phyloP scores from a whole-genome alignment of 805 yeast species.

The Zygosaccharomyces bisporus region DNA sequence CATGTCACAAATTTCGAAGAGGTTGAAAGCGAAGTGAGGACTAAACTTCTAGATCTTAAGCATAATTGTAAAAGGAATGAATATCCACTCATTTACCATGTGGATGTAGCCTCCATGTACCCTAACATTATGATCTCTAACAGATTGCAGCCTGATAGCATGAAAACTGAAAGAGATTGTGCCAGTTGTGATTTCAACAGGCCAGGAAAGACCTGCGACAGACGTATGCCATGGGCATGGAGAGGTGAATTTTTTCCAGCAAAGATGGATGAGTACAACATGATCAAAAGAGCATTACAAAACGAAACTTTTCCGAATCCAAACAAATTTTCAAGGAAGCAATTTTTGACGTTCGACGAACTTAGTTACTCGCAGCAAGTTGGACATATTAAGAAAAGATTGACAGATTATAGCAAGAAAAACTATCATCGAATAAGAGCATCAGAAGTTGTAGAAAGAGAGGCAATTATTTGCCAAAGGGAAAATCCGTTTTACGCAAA shows the following conservation, averaged over 20 bases:
- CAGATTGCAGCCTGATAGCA: constrained; percentile 95
- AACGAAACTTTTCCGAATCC: constrained; percentile 71
- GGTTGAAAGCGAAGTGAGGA: constrained; percentile 55
- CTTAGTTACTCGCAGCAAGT: constrained; percentile 77
- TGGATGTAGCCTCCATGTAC: constrained; percentile 99
- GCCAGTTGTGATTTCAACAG: constrained; percentile 96
- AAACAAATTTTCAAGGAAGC: constrained; percentile 51
- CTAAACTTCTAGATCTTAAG: constrained; percentile 54
- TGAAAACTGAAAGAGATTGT: constrained; percentile 91
- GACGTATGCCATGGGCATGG: constrained; percentile 95
- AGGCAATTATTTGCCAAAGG: constrained; percentile 92
- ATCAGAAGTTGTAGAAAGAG: constrained; percentile 81
- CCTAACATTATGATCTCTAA: constrained; percentile 98
- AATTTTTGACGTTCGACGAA: constrained; percentile 67
- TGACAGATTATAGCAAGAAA: constrained; percentile 80
- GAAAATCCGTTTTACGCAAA: constrained; percentile 96
- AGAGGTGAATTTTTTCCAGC: constrained; percentile 95
- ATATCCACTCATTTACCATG: constrained; percentile 87
- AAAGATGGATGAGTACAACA: constrained; percentile 81
- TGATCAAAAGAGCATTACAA: constrained; percentile 80
- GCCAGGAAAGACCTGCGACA: constrained; percentile 90
- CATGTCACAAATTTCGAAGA: constrained; percentile 81
- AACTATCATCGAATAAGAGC: constrained; percentile 78
- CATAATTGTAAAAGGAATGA: constrained; percentile 64
- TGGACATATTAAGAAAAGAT: constrained; percentile 63